A percentile compares a stretch with the other conserved stretches of the same genome.
These are phyloP conservation scores for Parathielavia appendiculata DNA, from an alignment of 495 filamentous ascomycete genomes.

Conservation along the genomic window DNA sequence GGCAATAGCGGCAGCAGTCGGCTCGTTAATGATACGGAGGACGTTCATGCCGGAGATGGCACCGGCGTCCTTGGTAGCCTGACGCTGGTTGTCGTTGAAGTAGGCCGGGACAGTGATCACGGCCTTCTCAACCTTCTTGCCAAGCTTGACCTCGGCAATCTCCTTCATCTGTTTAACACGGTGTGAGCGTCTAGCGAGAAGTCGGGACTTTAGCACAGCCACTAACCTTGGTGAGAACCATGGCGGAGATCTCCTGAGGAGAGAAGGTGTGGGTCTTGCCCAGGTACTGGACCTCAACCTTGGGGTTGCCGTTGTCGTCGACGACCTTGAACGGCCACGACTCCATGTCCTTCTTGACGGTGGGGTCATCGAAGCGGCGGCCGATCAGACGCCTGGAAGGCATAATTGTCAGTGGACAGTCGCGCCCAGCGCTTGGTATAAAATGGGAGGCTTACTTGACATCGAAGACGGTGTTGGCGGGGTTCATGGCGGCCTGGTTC, in stretches of 20 bases:
- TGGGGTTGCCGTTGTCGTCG: slow-evolving; percentile 81
- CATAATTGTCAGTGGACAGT: slow-evolving; percentile 27
- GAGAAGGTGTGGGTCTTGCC: slow-evolving; percentile 92
- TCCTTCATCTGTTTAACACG: slow-evolving; percentile 74
- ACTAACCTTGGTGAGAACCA: slow-evolving; percentile 82
- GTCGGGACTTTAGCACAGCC: background rate
- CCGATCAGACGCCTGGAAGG: slow-evolving; percentile 77
- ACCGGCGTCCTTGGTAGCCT: slow-evolving; percentile 98
- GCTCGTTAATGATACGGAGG: slow-evolving; percentile 99
- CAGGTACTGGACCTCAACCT: slow-evolving; percentile 94
- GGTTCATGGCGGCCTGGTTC: slow-evolving; percentile 99
- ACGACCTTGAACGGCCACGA: slow-evolving; percentile 98
- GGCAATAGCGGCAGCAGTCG: slow-evolving; percentile 92
- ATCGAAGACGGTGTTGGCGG: slow-evolving; percentile 95
- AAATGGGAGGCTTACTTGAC: slow-evolving; percentile 58
- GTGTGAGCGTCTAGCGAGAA: slow-evolving; percentile 10
- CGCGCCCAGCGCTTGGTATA: too few species aligned
- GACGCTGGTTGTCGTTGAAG: slow-evolving; percentile 99
- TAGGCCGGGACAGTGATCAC: slow-evolving; percentile 98
- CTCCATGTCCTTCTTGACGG: slow-evolving; percentile 96
- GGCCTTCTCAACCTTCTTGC: slow-evolving; percentile 95
- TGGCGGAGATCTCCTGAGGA: slow-evolving; percentile 94
- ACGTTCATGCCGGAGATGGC: slow-evolving; percentile 96
- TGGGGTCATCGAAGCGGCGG: slow-evolving; percentile 87
- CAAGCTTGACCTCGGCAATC: slow-evolving; percentile 93